A percentile compares a stretch with the other conserved stretches of the same genome.
Conservation (phyloP, 805 yeast species). For the Candida montana region DNA sequence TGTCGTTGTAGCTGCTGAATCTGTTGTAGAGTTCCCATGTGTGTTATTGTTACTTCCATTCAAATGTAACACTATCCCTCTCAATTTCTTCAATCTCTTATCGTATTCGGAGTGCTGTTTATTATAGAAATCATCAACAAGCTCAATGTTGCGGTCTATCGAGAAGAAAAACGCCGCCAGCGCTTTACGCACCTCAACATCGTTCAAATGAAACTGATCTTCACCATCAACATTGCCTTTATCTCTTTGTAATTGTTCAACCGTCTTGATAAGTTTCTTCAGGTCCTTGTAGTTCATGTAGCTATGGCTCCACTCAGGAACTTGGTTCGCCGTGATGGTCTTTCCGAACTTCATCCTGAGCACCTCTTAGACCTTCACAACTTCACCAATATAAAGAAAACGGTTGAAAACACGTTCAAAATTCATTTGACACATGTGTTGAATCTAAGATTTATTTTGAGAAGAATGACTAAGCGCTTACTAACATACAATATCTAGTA, state of each 20-base stretch:
- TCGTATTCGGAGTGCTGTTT: constrained; percentile 69
- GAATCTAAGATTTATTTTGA: too few species aligned
- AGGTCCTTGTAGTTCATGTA: constrained; percentile 84
- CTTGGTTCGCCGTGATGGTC: constrained; percentile 67
- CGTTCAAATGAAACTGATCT: constrained; percentile 25
- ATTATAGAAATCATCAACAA: constrained; percentile 74
- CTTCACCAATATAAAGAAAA: too few species aligned
- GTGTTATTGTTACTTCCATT: neutral
- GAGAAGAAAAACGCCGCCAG: constrained; percentile 68
- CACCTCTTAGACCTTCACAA: too few species aligned
- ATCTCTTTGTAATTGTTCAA: constrained; percentile 38
- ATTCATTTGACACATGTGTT: too few species aligned
- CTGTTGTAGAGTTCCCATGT: too few species aligned
- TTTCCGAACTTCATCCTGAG: constrained; percentile 23
- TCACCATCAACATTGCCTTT: constrained; percentile 17
- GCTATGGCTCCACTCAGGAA: constrained; percentile 81
- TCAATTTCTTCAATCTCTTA: constrained; percentile 52
- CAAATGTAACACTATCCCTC: constrained; percentile 25
- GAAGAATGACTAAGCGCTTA: too few species aligned
- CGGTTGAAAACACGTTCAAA: too few species aligned
- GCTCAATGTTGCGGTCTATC: constrained; percentile 75
- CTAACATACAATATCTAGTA: too few species aligned
- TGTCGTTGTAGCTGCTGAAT: too few species aligned
- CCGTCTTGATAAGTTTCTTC: constrained; percentile 71
- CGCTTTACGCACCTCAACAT: constrained; percentile 39